phyloP scores from a whole-genome alignment of 1,284 basidiomycete genomes.

The Puccinia horiana region DNA sequence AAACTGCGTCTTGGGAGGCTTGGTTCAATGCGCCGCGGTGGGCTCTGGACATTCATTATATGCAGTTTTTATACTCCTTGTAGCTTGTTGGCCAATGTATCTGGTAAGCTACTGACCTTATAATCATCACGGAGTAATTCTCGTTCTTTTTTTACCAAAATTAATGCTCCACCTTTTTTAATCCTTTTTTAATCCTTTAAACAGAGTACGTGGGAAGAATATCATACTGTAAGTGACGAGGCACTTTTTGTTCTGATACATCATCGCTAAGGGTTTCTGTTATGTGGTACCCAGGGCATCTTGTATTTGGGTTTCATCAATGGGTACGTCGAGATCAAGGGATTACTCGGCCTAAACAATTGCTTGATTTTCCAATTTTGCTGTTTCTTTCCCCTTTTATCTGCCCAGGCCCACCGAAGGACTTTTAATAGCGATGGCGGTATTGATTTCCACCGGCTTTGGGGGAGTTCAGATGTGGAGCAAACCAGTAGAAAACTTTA shows the following conservation, averaged over 20 bases:
- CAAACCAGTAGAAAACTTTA: slow-evolving; percentile 9
- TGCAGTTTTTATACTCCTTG: slow-evolving; percentile 42
- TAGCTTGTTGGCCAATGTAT: slow-evolving; percentile 49
- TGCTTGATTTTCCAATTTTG: background rate
- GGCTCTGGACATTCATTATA: slow-evolving; percentile 42
- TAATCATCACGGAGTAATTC: background rate
- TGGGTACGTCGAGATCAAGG: slow-evolving; percentile 24
- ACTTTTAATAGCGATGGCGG: slow-evolving; percentile 45
- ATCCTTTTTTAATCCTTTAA: background rate
- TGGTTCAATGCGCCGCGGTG: slow-evolving; percentile 44
- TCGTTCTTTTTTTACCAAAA: background rate
- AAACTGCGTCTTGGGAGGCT: slow-evolving; percentile 44
- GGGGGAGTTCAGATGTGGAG: slow-evolving; percentile 35
- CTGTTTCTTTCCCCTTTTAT: background rate
- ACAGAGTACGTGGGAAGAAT: slow-evolving; percentile 48
- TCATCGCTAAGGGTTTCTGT: background rate
- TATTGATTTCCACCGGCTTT: slow-evolving; percentile 31
- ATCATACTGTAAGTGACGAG: slow-evolving; percentile 34
- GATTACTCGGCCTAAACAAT: background rate
- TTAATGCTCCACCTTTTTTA: background rate
- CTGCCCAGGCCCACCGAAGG: slow-evolving; percentile 36
- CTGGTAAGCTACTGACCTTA: slow-evolving; percentile 18
- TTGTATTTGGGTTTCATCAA: slow-evolving; percentile 47
- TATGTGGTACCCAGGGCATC: slow-evolving; percentile 19
- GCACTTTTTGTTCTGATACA: background rate